Base-by-base conservation (phyloP, 768 basidiomycete species). In the Mrakia hoshinonis region DNA sequence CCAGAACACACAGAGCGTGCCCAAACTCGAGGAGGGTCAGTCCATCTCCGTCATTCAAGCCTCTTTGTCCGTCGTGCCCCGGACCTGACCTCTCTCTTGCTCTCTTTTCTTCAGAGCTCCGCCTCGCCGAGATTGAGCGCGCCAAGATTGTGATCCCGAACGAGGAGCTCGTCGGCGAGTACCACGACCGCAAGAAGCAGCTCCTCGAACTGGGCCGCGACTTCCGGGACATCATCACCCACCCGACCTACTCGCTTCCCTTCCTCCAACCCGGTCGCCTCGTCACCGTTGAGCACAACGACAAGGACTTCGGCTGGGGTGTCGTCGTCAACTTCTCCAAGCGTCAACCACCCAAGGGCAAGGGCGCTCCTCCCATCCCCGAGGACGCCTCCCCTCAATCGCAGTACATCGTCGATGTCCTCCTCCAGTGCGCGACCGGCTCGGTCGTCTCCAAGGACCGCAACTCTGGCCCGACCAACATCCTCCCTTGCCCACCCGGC, bases 241-340 rank as follows among this genome's bases (percentile, higher is more conserved):
- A 98, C 77, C 96, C 96, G 3, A 89, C 87, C 2, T 98, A 98
- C 80, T 86, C 89, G n/a, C 80, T 98, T 31, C 93, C 94, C 0
- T 98, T 97, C 84, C 83, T 99, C 13, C 89, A 96, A 76, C 83
- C 87, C 26, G 96, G 96, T 38, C 87, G 96, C 4, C 83, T 98
- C n/a, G 90, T 98, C 61, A 90, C 89, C 77, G 85, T 99, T 75
- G 89, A 89, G 77, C 85, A 96, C 78, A 86, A 88, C 74, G 87
- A 89, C 48, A 81, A 87, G 18, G 90, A 99, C 80, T 98, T 95
- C 79, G 95, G 95, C 12, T 98, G 96, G 96, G 95, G 95, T 48
- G 85, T 92, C 52, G 86, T 98, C 65, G 85, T 97, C 77, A 94
- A 92, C 78, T 97, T 87, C 77, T 88, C 90, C 78, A 96, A 96